Evolutionary conservation across 306 rosid genomes (phyloP).

Genomic region (Vicia sativa): DNA sequence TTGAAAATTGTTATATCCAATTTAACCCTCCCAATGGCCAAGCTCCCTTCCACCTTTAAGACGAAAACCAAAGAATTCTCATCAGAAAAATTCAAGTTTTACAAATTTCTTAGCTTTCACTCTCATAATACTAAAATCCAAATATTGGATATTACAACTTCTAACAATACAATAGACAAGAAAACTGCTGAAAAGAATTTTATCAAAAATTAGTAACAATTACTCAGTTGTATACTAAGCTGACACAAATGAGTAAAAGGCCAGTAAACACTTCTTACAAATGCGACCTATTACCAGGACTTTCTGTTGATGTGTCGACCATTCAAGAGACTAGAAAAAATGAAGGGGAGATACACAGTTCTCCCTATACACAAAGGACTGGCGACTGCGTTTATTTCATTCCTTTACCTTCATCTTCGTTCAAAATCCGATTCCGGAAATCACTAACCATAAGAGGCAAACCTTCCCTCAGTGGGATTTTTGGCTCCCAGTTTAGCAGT

Average conservation of each 20-base stretch:
- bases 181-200: constrained; percentile 33
- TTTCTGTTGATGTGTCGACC: constrained; percentile 35
- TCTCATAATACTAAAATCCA: constrained; percentile 36
- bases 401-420: constrained; percentile 90
- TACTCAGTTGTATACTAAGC: constrained; percentile 35
- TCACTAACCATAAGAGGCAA: constrained; percentile 94
- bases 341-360: constrained; percentile 34
- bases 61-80: constrained; percentile 5
- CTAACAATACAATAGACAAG: constrained; percentile 37
- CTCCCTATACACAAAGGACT: constrained; percentile 52
- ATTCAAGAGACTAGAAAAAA: constrained; percentile 32
- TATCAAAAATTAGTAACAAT: constrained; percentile 48
- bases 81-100: constrained; percentile 2
- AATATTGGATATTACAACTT: constrained; percentile 35
- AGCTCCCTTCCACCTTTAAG: background rate
- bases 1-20: background rate
- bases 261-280: constrained; percentile 40
- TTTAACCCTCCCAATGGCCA: background rate
- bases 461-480: constrained; percentile 81
- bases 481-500: constrained; percentile 92
- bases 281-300: constrained; percentile 39
- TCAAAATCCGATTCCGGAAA: constrained; percentile 92
- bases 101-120: constrained; percentile 1
- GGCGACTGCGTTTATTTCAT: constrained; percentile 45
- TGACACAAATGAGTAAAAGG: constrained; percentile 37